These are phyloP conservation scores for Dichotomocladium elegans DNA, from an alignment of 371 early-diverging fungal species.

Conservation along the genomic window DNA sequence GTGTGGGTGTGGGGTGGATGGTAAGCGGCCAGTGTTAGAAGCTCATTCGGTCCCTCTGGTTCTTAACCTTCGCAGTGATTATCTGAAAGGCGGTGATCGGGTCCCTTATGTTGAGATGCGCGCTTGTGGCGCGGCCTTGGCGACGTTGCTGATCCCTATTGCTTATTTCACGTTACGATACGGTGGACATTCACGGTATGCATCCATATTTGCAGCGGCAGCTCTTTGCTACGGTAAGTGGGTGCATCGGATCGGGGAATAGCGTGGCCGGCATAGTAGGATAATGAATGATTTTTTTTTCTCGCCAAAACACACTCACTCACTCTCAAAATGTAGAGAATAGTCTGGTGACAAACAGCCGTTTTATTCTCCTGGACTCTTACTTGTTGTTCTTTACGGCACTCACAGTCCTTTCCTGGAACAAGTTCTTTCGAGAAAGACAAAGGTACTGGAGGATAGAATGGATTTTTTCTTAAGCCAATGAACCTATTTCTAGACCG, in stretches of 20 bases:
- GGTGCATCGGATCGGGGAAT: no score
- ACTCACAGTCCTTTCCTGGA: conserved; percentile 71
- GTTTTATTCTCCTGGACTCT: conserved; percentile 89
- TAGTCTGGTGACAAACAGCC: conserved; percentile 81
- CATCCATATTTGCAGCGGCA: conserved; percentile 67
- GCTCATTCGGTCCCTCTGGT: not conserved
- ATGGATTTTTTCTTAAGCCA: not conserved
- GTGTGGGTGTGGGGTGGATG: no score
- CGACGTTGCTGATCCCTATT: conserved; percentile 73
- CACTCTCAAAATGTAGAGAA: conserved; percentile 61
- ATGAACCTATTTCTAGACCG: no score
- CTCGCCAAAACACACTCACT: not conserved
- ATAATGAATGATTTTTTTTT: conserved; percentile 10
- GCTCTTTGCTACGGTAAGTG: conserved; percentile 67
- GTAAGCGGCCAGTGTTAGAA: no score
- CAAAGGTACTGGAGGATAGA: conserved; percentile 1
- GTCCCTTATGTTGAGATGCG: conserved; percentile 90
- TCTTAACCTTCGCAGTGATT: conserved; percentile 9
- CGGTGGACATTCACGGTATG: conserved; percentile 65
- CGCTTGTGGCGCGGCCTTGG: conserved; percentile 67
- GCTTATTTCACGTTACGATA: conserved; percentile 78
- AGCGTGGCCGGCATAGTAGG: not conserved
- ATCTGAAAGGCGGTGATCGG: conserved; percentile 34
- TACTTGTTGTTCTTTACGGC: conserved; percentile 83
- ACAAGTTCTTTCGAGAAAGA: conserved; percentile 66